A percentile compares a stretch with the other conserved stretches of the same genome.
These are phyloP conservation scores for Mortierella sp. DNA, from an alignment of 371 early-diverging fungal species.

Conservation along the genomic window DNA sequence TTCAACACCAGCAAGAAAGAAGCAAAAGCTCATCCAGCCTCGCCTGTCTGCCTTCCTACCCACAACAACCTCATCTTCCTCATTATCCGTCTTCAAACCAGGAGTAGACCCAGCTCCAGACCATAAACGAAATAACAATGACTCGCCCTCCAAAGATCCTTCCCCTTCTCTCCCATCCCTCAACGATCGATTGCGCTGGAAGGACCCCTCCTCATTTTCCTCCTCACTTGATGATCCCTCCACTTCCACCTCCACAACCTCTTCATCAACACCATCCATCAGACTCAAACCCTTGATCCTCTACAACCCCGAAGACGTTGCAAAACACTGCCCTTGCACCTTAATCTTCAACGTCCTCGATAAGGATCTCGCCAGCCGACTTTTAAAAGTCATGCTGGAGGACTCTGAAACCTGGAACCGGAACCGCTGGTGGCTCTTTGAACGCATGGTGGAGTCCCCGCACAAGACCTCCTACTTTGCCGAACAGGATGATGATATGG, in stretches of 20 bases:
- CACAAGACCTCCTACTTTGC: slow-evolving; percentile 57
- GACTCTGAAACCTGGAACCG: slow-evolving; percentile 57
- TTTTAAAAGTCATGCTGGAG: slow-evolving; percentile 47
- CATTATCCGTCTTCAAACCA: not conserved
- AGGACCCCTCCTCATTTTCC: slow-evolving; percentile 8
- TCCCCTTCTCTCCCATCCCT: not conserved
- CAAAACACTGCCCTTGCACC: slow-evolving; percentile 50
- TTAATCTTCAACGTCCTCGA: slow-evolving; percentile 52
- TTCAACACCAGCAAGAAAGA: slow-evolving; percentile 17
- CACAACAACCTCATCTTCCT: not conserved
- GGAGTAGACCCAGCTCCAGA: not conserved
- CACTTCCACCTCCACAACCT: not conserved
- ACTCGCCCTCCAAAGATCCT: not conserved
- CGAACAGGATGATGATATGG: slow-evolving; percentile 36
- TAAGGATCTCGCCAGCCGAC: slow-evolving; percentile 46
- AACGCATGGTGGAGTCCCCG: slow-evolving; percentile 58
- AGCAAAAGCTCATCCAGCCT: slow-evolving; percentile 44
- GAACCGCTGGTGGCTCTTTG: slow-evolving; percentile 60
- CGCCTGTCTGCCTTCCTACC: slow-evolving; percentile 39
- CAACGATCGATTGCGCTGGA: slow-evolving; percentile 5
- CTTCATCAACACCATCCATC: not conserved
- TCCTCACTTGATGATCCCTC: slow-evolving; percentile 28
- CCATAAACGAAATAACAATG: not conserved
- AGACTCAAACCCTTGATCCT: slow-evolving; percentile 36
- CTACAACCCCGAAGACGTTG: slow-evolving; percentile 51